phyloP scores from a whole-genome alignment of 805 yeast genomes.

The Candida ipomoeae region DNA sequence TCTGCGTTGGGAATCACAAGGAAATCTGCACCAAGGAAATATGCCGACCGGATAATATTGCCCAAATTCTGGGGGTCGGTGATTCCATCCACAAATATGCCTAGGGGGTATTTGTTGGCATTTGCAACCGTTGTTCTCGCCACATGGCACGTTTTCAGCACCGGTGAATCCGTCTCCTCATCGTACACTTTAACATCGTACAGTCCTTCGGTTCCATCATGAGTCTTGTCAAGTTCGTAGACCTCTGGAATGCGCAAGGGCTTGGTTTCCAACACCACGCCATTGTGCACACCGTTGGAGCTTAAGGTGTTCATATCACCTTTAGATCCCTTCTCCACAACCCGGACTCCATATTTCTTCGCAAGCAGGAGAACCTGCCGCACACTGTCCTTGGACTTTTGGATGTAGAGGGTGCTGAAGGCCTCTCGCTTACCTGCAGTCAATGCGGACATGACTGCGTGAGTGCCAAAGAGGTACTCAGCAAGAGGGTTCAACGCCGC shows the following conservation, averaged over 20 bases:
- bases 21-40: constrained; percentile 79
- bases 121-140: constrained; percentile 20
- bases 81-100: constrained; percentile 70
- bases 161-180: not conserved
- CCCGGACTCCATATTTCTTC: constrained; percentile 35
- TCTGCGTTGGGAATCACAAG: constrained; percentile 64
- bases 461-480: constrained; percentile 75
- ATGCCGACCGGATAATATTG: constrained; percentile 74
- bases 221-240: constrained; percentile 24
- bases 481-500: constrained; percentile 40
- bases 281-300: constrained; percentile 74
- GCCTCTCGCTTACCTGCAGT: constrained; percentile 49
- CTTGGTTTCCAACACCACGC: constrained; percentile 66
- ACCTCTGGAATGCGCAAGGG: constrained; percentile 39
- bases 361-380: constrained; percentile 47
- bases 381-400: constrained; percentile 34
- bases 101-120: constrained; percentile 48
- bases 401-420: constrained; percentile 48
- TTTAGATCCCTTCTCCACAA: constrained; percentile 35
- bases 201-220: constrained; percentile 11
- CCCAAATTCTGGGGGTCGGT: constrained; percentile 89
- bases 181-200: constrained; percentile 20
- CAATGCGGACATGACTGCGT: constrained; percentile 70
- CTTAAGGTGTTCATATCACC: constrained; percentile 59
- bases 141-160: constrained; percentile 8